Evolutionary conservation across 2,329 filamentous ascomycete genomes (phyloP), one percentile per base, ranked within the genome.

Genomic region (Ascochyta viciae-villosae): DNA sequence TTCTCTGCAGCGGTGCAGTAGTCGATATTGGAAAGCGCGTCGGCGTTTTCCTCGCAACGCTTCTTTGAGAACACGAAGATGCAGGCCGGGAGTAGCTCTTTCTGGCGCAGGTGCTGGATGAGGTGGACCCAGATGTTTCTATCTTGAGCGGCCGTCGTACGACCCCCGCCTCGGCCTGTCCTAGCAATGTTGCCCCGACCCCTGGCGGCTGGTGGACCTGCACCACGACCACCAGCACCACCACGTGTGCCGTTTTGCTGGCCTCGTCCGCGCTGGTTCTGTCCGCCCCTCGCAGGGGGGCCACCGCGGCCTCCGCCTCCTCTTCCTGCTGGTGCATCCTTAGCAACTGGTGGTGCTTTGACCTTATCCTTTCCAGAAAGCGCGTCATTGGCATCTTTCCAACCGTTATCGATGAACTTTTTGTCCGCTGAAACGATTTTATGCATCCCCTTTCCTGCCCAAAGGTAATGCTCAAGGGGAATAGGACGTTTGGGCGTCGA

Each of bases 1-100:
- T 97, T 98, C 78, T 99, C 95, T 3, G 88, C 85, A 0, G 93
- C 92, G 6, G 90, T 97, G 73, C 90, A 96, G 71, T 96, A 98
- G 71, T 99, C 95, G 64, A 96, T 89, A 70, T 97, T 98, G 59
- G 91, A 94, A 22, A 99, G 82, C 0, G 95, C 94, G 73, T 97
- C 92, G 0, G 95, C 95, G 73, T 98, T 99, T 72, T 98, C 92
- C 75, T 99, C 95, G 68, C 95, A 98, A 48, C 95, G 84, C 77
- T 95, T 96, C 80, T 98, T 99, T 3, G 95, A 99, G 76, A 99
- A 99, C 52, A 99, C 94, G 72, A 99, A 99, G 64, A 99, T 96
- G 74, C 94, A 98, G 8, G 90, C 92, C 0, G 95, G 95, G 3
- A 99, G 84, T 4, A 99, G 82, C 44, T 87, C 91, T 48, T 92